A percentile compares a stretch with the other conserved stretches of the same genome.
phyloP scores from a whole-genome alignment of 192 early-diverging fungal species.

The Umbelopsis vinacea region DNA sequence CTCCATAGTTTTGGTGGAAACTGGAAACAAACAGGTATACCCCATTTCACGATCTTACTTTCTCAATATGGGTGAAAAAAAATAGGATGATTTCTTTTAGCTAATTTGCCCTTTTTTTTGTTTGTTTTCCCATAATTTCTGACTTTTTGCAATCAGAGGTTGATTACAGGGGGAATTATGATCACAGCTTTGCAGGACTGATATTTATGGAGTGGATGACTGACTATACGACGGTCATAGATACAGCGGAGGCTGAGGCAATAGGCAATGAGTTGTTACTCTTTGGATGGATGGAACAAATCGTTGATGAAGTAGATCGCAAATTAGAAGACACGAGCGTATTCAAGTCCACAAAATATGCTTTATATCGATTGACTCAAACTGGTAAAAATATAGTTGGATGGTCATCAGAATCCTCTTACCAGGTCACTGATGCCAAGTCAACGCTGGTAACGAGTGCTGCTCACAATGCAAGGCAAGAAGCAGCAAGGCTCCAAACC shows the following conservation, averaged over 20 bases:
- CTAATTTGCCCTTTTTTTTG: too few relatives aligned
- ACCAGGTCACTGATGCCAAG: background rate
- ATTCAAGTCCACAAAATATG: constrained; percentile 37
- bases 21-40: background rate
- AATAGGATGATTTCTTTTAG: too few relatives aligned
- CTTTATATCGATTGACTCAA: constrained; percentile 45
- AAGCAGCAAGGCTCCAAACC: background rate
- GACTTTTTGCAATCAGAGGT: background rate
- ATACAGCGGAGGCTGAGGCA: constrained; percentile 51
- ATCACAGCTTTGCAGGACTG: constrained; percentile 52
- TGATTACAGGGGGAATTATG: constrained; percentile 34
- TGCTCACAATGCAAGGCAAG: background rate
- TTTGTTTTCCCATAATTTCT: too few relatives aligned
- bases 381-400: constrained; percentile 38
- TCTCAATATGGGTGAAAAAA: constrained; percentile 7
- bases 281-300: constrained; percentile 48
- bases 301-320: constrained; percentile 33
- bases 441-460: background rate
- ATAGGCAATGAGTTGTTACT: constrained; percentile 53
- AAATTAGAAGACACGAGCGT: constrained; percentile 18
- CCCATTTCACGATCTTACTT: background rate
- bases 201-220: constrained; percentile 53
- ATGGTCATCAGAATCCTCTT: constrained; percentile 26
- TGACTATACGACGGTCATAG: constrained; percentile 56
- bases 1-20: constrained; percentile 4